Base-by-base conservation (phyloP, 805 yeast genomes). In the Metschnikowia matae region DNA sequence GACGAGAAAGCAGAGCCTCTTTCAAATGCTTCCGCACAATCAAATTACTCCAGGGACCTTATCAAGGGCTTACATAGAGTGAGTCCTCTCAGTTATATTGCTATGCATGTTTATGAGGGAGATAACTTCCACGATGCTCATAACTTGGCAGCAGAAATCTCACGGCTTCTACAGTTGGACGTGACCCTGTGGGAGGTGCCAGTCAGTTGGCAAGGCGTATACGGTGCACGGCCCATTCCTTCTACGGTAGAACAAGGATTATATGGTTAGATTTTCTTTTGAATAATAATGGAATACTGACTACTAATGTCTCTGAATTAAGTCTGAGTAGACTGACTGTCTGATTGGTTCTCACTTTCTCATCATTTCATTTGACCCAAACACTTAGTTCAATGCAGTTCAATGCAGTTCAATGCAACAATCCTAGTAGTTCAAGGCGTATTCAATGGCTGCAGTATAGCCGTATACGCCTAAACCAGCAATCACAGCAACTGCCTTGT, bases 41-140 rank as follows among this genome's bases (percentile, higher is more conserved):
- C 62, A 10, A 49, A 42, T 13, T 60, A 55, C 36, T 56, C 52
- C 11, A 50, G 48, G 34, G 35, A 33, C 4, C 48, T 62, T n/a
- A 49, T 56, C n/a, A 46, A 51, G 1, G 46, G 48, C 4, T n/a
- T 53, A 6, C 53, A 41, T 7, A 37, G 42, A 36, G 17, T 50
- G 29, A 35, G 62, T 47, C 59, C 61, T 7, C 62, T 74, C 18
- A 64, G 61, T n/a, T 76, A 78, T 3, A 53, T 80, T n/a, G 79
- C 80, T 10, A 72, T 80, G 15, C 83, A 77, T 62, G 95, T 85
- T 1, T 89, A 88, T 65, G 97, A 91, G 64, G 97, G 98, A 33
- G 97, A 91, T 65, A 92, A 92, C 64, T 78, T 84, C 29, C 62
- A 66, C 18, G 96, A 90, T 64, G 94, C 95, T 6, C 71, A 71